Percentiles rank a stretch among this genome's conserved stretches.
phyloP scores from a whole-genome alignment of 169 alveolate genomes.

The Eimeria zaria region DNA sequence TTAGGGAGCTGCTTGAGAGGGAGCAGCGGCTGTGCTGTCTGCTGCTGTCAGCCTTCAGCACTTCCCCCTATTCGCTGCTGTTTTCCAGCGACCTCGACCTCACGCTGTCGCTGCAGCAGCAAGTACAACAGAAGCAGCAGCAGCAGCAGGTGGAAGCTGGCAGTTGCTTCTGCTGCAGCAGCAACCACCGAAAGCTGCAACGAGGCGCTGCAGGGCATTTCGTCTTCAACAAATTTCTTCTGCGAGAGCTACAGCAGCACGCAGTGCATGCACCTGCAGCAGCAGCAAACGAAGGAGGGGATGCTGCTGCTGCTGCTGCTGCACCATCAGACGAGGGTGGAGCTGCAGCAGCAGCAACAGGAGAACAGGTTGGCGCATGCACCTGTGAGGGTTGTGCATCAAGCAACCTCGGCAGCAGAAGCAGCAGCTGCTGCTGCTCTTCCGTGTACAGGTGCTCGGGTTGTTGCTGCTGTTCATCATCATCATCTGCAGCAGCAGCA shows the following conservation, averaged over 20 bases:
- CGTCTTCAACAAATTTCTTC: slow-evolving; percentile 64
- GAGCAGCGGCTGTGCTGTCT: slow-evolving; percentile 26
- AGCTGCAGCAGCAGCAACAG: neutral
- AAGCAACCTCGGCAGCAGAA: neutral
- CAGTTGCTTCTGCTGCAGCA: slow-evolving; percentile 36
- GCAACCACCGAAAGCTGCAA: neutral
- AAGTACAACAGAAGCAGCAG: slow-evolving; percentile 27
- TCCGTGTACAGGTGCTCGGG: neutral
- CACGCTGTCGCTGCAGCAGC: slow-evolving; percentile 69
- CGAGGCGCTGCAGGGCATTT: slow-evolving; percentile 48
- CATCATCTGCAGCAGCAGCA: slow-evolving; percentile 18
- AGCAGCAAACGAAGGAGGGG: neutral
- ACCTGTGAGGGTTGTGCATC: neutral
- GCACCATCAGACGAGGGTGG: no score
- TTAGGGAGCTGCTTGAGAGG: slow-evolving; percentile 18
- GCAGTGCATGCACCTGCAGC: neutral
- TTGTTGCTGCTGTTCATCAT: slow-evolving; percentile 44
- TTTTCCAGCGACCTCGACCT: slow-evolving; percentile 31
- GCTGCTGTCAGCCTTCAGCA: slow-evolving; percentile 52
- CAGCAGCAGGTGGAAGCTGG: slow-evolving; percentile 3
- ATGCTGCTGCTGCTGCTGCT: neutral
- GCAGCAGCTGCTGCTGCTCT: neutral
- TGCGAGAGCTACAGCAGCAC: slow-evolving; percentile 37
- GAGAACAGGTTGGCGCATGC: neutral
- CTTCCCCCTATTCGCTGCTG: slow-evolving; percentile 20